Conservation (phyloP, 345 rosid species). For the Aquilaria sinensis region DNA sequence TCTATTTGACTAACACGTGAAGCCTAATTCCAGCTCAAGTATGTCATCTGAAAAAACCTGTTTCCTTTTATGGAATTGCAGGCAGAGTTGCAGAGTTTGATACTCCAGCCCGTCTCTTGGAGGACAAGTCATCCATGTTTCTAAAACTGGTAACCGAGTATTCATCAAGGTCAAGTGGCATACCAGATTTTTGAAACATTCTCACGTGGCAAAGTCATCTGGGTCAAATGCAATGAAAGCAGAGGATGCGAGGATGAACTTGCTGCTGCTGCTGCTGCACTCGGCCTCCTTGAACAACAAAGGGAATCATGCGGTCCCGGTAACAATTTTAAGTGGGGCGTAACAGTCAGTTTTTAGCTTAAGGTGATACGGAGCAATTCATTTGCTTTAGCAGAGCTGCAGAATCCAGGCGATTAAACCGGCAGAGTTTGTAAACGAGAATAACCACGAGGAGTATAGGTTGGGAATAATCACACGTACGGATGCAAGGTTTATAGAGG, state of each 20-base stretch:
- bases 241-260: constrained; percentile 5
- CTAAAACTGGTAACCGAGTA: constrained; percentile 86
- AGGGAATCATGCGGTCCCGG: constrained; percentile 3
- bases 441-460: constrained; percentile 14
- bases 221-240: constrained; percentile 16
- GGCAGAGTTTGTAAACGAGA: constrained; percentile 12
- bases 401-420: constrained; percentile 3
- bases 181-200: constrained; percentile 60
- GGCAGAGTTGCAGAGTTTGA: constrained; percentile 95
- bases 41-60: constrained; percentile 2
- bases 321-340: constrained; percentile 6
- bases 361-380: constrained; percentile 13
- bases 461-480: constrained; percentile 13
- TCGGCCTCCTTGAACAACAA: constrained; percentile 10
- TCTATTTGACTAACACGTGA: neutral
- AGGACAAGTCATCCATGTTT: constrained; percentile 94
- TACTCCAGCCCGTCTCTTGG: constrained; percentile 68
- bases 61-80: constrained; percentile 25
- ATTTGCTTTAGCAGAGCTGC: constrained; percentile 9
- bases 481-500: neutral
- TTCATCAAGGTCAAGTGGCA: constrained; percentile 89
- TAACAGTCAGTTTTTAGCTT: constrained; percentile 11
- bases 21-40: neutral
- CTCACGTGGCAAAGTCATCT: constrained; percentile 22
- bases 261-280: constrained; percentile 18